phyloP scores from a whole-genome alignment of 208 protist species.

The Leishmania tropica region DNA sequence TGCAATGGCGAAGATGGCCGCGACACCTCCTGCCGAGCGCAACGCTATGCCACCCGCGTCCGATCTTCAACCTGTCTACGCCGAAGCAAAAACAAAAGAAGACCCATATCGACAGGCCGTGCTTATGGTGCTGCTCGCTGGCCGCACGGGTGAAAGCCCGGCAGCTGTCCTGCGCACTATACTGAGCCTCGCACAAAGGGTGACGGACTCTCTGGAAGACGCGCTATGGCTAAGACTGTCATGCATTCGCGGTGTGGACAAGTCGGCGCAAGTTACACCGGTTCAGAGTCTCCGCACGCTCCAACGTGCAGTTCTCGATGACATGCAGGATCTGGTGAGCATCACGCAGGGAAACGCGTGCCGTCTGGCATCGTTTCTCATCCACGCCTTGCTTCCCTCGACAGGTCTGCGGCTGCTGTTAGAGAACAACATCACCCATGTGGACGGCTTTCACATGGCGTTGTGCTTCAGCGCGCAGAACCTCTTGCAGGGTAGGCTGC shows the following conservation, averaged over 20 bases:
- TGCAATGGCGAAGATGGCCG: conserved; percentile 39
- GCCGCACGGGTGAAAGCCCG: conserved; percentile 58
- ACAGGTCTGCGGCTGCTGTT: conserved; percentile 72
- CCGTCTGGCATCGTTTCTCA: conserved; percentile 68
- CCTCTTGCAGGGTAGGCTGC: conserved; percentile 39
- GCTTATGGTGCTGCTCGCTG: conserved; percentile 74
- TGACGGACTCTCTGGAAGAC: conserved; percentile 70
- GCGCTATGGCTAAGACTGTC: conserved; percentile 62
- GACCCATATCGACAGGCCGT: conserved; percentile 76
- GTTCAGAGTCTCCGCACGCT: conserved; percentile 66
- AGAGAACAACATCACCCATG: conserved; percentile 55
- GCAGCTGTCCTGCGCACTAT: conserved; percentile 28
- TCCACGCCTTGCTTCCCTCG: conserved; percentile 74
- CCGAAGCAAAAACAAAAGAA: conserved; percentile 47
- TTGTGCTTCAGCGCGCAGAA: conserved; percentile 71
- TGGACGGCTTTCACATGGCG: conserved; percentile 79
- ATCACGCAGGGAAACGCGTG: conserved; percentile 57
- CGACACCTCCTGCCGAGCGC: conserved; percentile 31
- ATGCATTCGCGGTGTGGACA: conserved; percentile 44
- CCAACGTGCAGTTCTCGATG: conserved; percentile 67
- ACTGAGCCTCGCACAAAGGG: conserved; percentile 39
- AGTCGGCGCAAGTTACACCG: conserved; percentile 33
- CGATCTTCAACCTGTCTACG: conserved; percentile 65
- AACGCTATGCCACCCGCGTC: conserved; percentile 35
- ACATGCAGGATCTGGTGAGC: conserved; percentile 68